Base-by-base conservation (phyloP, 163 green algal species). In the Prototheca cutis region DNA sequence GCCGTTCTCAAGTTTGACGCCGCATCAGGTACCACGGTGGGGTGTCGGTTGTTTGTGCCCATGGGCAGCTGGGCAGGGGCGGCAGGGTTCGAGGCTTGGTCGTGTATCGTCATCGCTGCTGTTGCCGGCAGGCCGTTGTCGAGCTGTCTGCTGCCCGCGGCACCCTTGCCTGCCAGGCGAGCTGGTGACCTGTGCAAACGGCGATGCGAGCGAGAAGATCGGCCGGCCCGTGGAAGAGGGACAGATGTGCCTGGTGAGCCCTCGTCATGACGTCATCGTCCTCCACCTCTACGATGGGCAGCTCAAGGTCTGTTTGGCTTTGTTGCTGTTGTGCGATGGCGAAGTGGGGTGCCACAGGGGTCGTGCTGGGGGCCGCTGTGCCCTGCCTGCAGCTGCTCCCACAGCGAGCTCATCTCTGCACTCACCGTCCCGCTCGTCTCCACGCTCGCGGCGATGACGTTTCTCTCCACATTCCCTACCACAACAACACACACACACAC, bases 241-340 rank as follows among this genome's bases (percentile, higher is more conserved):
- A 1, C 83, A 91, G 65, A 72, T 95, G 28, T 86, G 73, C 24
- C 68, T 87, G 4, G 65, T 99, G 4, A 90, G 97, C 68, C 82
- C 89, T 6, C 65, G 81, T 13, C 85, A 74, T 55, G 68, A 83
- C 6, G 53, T 86, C 13, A 90, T 96, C 30, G 91, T 71, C 4
- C 69, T 98, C 48, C 92, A 97, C 72, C 73, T 97, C 34, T 99
- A 99, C 63, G 87, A 96, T 56, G 90, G 89, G 21, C 72, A 92
- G 6, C 71, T 98, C 64, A 95, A 96, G 84, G 84, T 94, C n/a
- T 56, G 28, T 19, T 15, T 30, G 40, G 29, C 8, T 24, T 61
- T 28, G 58, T 34, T 53, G 24, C 39, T n/a, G n/a, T n/a, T n/a
- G n/a, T n/a, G n/a, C 21, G 31, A 39, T 24, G 18, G 30, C 7